Evolutionary conservation across 805 yeast genomes (phyloP), one percentile per base, ranked within the genome.

Genomic region (Naumovozyma castellii): DNA sequence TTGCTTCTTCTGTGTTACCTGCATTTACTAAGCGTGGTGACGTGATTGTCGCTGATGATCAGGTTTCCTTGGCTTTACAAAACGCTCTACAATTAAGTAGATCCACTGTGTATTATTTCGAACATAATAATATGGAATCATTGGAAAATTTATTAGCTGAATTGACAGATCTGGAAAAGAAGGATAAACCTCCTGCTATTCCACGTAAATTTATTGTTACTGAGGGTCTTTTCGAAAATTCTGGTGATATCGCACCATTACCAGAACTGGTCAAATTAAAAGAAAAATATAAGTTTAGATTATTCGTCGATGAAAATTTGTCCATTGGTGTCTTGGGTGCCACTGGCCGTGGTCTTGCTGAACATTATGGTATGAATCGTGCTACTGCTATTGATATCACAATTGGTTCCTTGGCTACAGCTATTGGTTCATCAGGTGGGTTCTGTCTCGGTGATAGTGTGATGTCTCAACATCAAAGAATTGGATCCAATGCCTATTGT

Each of bases 1-100:
- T 95, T 32, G 78, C 90, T 10, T 76, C 88, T 10, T 82, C 95
- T 12, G 94, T 90, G 10, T 68, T 92, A 40, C 95, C 97, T 5
- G 87, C 96, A 36, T 92, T 92, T 61, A 72, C 90, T 49, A 92
- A 92, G 60, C 80, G 98, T 64, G 97, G 97, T 48, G 98, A 92
- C 61, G 72, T 84, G 46, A 78, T 87, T 46, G 78, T 92, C 39
- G 95, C 85, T 18, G 98, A 92, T 63, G 72, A 81, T 38, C 82
- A 82, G 22, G 78, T 80, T 29, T 76, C 74, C 48, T 58, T 90
- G 41, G 75, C 90, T 4, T 66, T 87, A 42, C 97, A 90, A 66
- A 90, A 87, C 58, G 97, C 96, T 4, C 72, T 86, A 45, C 73
- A 80, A 50, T 75, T 92, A 42, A 79, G 95, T 36, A 80, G 98